Evolutionary conservation across 2,329 filamentous ascomycete species (phyloP).

Genomic region (Curvularia sp.): DNA sequence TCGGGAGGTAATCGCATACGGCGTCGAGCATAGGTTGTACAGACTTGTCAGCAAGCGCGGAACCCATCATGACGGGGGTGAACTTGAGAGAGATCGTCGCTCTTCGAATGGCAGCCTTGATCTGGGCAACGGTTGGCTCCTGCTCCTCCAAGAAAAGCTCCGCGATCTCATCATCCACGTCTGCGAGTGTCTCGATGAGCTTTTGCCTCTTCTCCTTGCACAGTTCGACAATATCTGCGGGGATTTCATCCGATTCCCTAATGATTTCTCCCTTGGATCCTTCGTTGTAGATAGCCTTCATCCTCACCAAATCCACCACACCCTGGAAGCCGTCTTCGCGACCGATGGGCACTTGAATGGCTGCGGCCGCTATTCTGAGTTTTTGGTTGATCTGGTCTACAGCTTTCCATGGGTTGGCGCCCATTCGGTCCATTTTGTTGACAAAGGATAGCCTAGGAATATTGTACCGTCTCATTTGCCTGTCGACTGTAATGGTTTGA

Average conservation of each 20-base stretch:
- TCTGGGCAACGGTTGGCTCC: conserved; percentile 78
- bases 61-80: conserved; percentile 94
- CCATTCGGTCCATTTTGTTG: conserved; percentile 99
- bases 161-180: conserved; percentile 97
- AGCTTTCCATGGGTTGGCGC: conserved; percentile 96
- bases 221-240: conserved; percentile 76
- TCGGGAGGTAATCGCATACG: conserved; percentile 94
- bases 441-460: conserved; percentile 94
- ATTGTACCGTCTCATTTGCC: conserved; percentile 98
- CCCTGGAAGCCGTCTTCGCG: conserved; percentile 90
- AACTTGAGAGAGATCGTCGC: conserved; percentile 91
- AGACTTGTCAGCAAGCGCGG: conserved; percentile 90
- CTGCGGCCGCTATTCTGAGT: conserved; percentile 89
- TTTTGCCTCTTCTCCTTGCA: conserved; percentile 82
- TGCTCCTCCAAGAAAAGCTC: conserved; percentile 91
- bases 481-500: conserved; percentile 96
- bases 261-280: conserved; percentile 79
- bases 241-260: conserved; percentile 78
- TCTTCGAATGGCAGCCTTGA: conserved; percentile 90
- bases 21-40: conserved; percentile 97
- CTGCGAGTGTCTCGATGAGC: conserved; percentile 92
- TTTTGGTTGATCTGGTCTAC: conserved; percentile 98
- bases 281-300: conserved; percentile 93
- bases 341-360: conserved; percentile 93
- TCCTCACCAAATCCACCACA: conserved; percentile 88